Evolutionary conservation across 352 stramenopile genomes (phyloP).

Genomic region (Globisporangium paddicum): DNA sequence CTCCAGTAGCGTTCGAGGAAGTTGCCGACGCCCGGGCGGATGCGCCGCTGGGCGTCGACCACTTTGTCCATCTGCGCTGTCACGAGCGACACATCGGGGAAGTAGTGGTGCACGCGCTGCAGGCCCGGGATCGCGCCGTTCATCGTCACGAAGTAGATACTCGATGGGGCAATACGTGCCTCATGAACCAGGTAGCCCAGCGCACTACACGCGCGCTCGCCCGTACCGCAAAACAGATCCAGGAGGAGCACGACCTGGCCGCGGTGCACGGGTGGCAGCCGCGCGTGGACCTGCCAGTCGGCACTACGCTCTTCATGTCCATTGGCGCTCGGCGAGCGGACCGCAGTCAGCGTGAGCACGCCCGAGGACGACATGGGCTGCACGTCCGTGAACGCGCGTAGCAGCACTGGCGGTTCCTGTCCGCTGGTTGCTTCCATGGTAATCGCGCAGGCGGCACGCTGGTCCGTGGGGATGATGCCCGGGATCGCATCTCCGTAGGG

Average conservation of each 20-base stretch:
- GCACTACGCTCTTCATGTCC: not conserved
- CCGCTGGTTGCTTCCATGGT: constrained; percentile 16
- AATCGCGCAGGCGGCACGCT: constrained; percentile 20
- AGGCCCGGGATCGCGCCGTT: constrained; percentile 39
- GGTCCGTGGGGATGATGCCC: constrained; percentile 9
- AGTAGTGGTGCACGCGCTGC: constrained; percentile 33
- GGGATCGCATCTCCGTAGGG: constrained; percentile 9
- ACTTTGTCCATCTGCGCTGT: constrained; percentile 40
- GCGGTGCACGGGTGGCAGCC: constrained; percentile 22
- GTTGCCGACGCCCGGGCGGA: constrained; percentile 32
- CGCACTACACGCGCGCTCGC: constrained; percentile 27
- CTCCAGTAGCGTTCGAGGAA: constrained; percentile 42
- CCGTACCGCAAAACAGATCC: constrained; percentile 39
- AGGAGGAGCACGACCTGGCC: constrained; percentile 35
- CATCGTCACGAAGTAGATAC: constrained; percentile 57
- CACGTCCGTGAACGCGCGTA: constrained; percentile 22
- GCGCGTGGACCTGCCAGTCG: constrained; percentile 18
- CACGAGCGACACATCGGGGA: constrained; percentile 42
- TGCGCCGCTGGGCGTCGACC: constrained; percentile 28
- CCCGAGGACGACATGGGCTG: constrained; percentile 18
- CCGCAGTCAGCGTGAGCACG: constrained; percentile 6
- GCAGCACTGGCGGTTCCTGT: constrained; percentile 11
- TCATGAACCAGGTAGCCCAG: constrained; percentile 36
- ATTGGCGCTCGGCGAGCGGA: not conserved
- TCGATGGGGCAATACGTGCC: constrained; percentile 18